Evolutionary conservation across 495 filamentous ascomycete species (phyloP).

Genomic region (Platismatia glauca): DNA sequence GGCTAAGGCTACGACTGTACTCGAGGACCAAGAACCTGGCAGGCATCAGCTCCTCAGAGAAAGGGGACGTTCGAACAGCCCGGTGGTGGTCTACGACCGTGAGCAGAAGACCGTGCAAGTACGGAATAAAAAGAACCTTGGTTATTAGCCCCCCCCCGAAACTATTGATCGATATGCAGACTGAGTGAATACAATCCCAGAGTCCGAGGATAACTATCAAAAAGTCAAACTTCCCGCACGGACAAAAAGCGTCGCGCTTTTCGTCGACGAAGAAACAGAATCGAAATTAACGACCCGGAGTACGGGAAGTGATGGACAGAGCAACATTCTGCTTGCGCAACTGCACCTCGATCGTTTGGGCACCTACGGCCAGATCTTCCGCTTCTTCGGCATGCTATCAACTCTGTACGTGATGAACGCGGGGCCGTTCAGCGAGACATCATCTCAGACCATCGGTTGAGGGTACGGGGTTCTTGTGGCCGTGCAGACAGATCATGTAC

Average conservation of each 20-base stretch:
- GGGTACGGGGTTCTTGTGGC: not conserved
- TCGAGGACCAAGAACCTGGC: not conserved
- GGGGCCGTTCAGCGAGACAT: not conserved
- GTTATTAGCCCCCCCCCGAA: not conserved
- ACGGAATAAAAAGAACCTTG: not conserved
- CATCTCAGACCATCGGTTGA: not conserved
- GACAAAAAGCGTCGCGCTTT: constrained; percentile 1
- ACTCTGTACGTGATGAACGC: constrained; percentile 3
- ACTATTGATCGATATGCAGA: not conserved
- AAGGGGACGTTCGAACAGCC: not conserved
- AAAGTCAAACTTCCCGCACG: not conserved
- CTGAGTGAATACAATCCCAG: not conserved
- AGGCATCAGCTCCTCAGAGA: not conserved
- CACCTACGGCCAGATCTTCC: not conserved
- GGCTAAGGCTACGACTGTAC: not conserved
- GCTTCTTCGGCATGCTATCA: not conserved
- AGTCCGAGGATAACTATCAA: not conserved
- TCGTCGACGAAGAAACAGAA: constrained; percentile 6
- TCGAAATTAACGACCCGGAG: not conserved
- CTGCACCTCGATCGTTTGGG: constrained; percentile 4
- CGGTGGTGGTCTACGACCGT: constrained; percentile 3
- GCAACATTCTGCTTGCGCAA: not conserved
- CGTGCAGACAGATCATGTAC: no score
- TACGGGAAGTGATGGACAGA: not conserved
- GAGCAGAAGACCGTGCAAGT: not conserved